These are phyloP conservation scores for Xylaria multiplex DNA, from an alignment of 2,329 filamentous ascomycete genomes.

Conservation along the genomic window DNA sequence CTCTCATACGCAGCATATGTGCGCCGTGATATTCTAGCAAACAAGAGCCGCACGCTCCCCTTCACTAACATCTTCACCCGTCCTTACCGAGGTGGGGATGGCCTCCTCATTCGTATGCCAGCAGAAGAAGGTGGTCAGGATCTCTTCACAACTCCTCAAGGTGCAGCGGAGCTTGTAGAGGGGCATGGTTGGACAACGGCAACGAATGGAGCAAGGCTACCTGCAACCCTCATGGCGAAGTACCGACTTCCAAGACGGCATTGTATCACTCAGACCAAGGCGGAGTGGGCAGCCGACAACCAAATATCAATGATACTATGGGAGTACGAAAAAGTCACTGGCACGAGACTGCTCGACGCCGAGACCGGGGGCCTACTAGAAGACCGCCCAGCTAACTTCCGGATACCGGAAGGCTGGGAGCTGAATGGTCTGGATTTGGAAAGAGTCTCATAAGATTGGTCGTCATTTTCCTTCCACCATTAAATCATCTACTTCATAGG, in stretches of 20 bases:
- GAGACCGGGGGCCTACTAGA: slow-evolving; percentile 21
- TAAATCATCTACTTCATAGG: no score
- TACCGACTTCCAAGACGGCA: background rate
- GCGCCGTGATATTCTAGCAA: slow-evolving; percentile 28
- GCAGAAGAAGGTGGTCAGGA: slow-evolving; percentile 23
- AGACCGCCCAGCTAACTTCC: slow-evolving; percentile 4
- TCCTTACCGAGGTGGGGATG: background rate
- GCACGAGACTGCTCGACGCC: slow-evolving; percentile 21
- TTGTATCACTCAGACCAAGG: background rate
- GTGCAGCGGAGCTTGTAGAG: no score
- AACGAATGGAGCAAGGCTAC: slow-evolving; percentile 16
- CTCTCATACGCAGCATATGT: slow-evolving; percentile 1
- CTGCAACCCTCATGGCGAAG: slow-evolving; percentile 11
- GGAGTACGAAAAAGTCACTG: slow-evolving; percentile 17
- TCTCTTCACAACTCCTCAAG: no score
- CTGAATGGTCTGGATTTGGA: no score
- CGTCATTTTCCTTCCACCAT: no score
- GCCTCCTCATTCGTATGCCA: slow-evolving; percentile 24
- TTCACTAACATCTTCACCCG: background rate
- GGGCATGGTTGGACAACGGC: slow-evolving; percentile 21
- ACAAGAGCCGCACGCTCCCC: slow-evolving; percentile 20
- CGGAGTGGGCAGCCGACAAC: slow-evolving; percentile 16
- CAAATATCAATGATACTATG: slow-evolving; percentile 14
- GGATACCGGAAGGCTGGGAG: background rate
- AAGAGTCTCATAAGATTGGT: no score